Percentiles rank a stretch among this genome's conserved stretches.
Evolutionary conservation across 176 grass and related monocot species (phyloP).

Genomic region (Paspalum vaginatum): DNA sequence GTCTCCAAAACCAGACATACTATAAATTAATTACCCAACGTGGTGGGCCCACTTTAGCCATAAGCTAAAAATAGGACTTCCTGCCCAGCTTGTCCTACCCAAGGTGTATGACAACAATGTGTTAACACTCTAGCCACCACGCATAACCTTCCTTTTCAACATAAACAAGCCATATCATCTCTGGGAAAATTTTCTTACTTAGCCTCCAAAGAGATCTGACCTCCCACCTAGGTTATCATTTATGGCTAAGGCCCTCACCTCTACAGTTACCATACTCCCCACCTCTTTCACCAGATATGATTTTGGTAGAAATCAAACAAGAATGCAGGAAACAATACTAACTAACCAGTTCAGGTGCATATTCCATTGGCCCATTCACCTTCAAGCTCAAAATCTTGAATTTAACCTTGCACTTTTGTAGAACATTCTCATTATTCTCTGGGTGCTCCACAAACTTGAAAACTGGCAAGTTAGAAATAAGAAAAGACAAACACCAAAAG

Average conservation of each 20-base stretch:
- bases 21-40: not conserved
- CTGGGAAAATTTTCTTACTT: not conserved
- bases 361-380: slow-evolving; percentile 95
- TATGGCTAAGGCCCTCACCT: not conserved
- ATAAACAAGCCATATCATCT: not conserved
- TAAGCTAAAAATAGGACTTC: slow-evolving; percentile 12
- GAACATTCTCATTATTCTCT: slow-evolving; percentile 89
- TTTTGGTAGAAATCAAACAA: slow-evolving; percentile 32
- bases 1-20: not conserved
- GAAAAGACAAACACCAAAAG: slow-evolving; percentile 31
- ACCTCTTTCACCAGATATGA: slow-evolving; percentile 22
- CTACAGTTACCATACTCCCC: not conserved
- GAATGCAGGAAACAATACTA: slow-evolving; percentile 3
- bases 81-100: not conserved
- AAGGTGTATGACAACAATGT: not conserved
- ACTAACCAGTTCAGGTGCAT: slow-evolving; percentile 87
- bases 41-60: not conserved
- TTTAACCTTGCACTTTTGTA: slow-evolving; percentile 90
- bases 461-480: slow-evolving; percentile 54
- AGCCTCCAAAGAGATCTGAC: slow-evolving; percentile 9
- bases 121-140: not conserved
- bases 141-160: not conserved
- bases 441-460: slow-evolving; percentile 99
- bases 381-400: slow-evolving; percentile 99
- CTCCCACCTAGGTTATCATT: not conserved